Evolutionary conservation across 2,329 filamentous ascomycete genomes (phyloP).

Genomic region (Aspergillus sp.): DNA sequence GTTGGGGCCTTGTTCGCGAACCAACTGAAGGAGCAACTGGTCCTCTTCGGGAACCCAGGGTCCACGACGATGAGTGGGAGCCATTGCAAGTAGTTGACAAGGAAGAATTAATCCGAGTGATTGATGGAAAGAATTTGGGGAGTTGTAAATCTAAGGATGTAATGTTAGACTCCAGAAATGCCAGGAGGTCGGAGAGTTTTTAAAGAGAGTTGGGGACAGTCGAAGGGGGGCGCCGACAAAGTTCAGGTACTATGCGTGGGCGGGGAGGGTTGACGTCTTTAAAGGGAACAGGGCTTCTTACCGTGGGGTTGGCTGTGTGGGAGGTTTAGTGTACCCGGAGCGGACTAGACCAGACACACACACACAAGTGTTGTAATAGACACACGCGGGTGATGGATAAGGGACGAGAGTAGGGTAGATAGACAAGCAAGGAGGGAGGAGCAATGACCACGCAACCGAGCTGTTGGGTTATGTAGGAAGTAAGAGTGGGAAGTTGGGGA

Average conservation of each 20-base stretch:
- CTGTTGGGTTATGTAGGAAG: background rate
- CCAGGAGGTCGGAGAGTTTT: background rate
- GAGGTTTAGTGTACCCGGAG: background rate
- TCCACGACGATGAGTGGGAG: constrained; percentile 66
- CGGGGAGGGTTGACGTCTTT: background rate
- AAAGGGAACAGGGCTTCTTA: constrained; percentile 4
- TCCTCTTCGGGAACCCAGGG: constrained; percentile 84
- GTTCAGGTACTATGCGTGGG: background rate
- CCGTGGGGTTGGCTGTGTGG: background rate
- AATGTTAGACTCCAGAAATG: constrained; percentile 1
- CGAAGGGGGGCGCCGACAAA: background rate
- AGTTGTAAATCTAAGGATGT: background rate
- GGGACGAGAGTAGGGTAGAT: background rate
- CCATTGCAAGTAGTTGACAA: constrained; percentile 33
- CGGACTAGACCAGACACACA: background rate
- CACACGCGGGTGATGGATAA: background rate
- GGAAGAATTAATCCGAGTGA: background rate
- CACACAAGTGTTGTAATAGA: no score
- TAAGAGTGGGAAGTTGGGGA: background rate
- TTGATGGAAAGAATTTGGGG: background rate
- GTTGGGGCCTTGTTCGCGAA: constrained; percentile 69
- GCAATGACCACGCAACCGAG: constrained; percentile 5
- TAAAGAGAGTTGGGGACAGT: background rate
- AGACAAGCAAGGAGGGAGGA: background rate
- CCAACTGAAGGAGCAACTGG: constrained; percentile 67